These are phyloP conservation scores for Wickerhamomyces sydowiorum DNA, from an alignment of 805 yeast genomes.

Conservation along the genomic window DNA sequence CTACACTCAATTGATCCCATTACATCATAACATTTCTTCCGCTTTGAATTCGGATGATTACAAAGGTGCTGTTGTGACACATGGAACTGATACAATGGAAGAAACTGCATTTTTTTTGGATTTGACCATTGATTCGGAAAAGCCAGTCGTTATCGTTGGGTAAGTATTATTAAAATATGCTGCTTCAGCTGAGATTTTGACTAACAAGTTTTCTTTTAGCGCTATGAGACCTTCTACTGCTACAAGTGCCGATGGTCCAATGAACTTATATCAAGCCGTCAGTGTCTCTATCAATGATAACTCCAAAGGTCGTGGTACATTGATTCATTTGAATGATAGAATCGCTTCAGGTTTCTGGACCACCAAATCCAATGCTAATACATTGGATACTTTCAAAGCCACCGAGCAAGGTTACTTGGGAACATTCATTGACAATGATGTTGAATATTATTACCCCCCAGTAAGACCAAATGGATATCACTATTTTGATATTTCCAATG, in stretches of 20 bases:
- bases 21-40: slow-evolving; percentile 40
- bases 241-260: slow-evolving; percentile 66
- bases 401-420: slow-evolving; percentile 66
- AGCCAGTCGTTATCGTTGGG: slow-evolving; percentile 38
- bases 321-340: slow-evolving; percentile 61
- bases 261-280: slow-evolving; percentile 66
- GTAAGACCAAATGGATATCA: slow-evolving; percentile 43
- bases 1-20: slow-evolving; percentile 36
- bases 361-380: slow-evolving; percentile 63
- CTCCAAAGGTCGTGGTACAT: slow-evolving; percentile 53
- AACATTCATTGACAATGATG: slow-evolving; percentile 57
- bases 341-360: slow-evolving; percentile 63
- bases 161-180: no score
- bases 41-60: slow-evolving; percentile 34
- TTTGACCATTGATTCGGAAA: slow-evolving; percentile 32
- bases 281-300: slow-evolving; percentile 48
- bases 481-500: slow-evolving; percentile 32
- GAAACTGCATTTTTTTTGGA: slow-evolving; percentile 64
- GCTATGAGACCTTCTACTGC: slow-evolving; percentile 72
- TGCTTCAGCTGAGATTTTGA: no score
- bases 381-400: slow-evolving; percentile 61
- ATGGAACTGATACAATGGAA: slow-evolving; percentile 67
- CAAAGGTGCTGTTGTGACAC: slow-evolving; percentile 61
- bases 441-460: slow-evolving; percentile 59
- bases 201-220: no score